phyloP scores from a whole-genome alignment of 2,329 filamentous ascomycete species.

The Trichoderma arundinaceum region DNA sequence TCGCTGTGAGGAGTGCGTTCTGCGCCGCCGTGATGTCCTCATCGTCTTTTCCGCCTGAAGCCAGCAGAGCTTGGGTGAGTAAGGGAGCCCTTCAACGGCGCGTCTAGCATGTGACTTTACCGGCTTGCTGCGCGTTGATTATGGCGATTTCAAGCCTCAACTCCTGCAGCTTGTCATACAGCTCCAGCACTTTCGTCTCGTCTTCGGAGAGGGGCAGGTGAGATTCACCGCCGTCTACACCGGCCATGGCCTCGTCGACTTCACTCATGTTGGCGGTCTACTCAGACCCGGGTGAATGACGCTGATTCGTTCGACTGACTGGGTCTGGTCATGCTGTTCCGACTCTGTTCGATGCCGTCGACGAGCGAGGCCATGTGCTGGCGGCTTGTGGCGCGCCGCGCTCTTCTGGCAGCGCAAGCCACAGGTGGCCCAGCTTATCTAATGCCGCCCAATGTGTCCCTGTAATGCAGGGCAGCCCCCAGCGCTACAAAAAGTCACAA shows the following conservation, averaged over 20 bases:
- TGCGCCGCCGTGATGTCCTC: constrained; percentile 64
- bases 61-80: background rate
- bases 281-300: background rate
- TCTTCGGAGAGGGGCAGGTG: constrained; percentile 65
- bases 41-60: constrained; percentile 44
- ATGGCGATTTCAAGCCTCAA: constrained; percentile 75
- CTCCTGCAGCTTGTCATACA: constrained; percentile 74
- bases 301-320: constrained; percentile 12
- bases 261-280: constrained; percentile 39
- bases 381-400: constrained; percentile 21
- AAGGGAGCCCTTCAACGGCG: background rate
- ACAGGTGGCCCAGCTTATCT: constrained; percentile 25
- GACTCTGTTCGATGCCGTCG: background rate
- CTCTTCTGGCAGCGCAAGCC: background rate
- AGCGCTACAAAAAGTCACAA: constrained; percentile 40
- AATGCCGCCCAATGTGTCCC: background rate
- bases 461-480: constrained; percentile 3
- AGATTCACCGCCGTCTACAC: constrained; percentile 44
- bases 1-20: constrained; percentile 70
- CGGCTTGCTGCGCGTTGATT: constrained; percentile 55
- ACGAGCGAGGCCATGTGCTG: background rate
- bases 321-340: constrained; percentile 1
- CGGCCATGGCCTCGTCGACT: constrained; percentile 39
- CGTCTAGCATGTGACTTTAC: constrained; percentile 39
- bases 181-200: constrained; percentile 69